Percentiles rank a stretch among this genome's conserved stretches.
phyloP scores from a whole-genome alignment of 2,329 filamentous ascomycete genomes.

The Zymoseptoria crescenta region DNA sequence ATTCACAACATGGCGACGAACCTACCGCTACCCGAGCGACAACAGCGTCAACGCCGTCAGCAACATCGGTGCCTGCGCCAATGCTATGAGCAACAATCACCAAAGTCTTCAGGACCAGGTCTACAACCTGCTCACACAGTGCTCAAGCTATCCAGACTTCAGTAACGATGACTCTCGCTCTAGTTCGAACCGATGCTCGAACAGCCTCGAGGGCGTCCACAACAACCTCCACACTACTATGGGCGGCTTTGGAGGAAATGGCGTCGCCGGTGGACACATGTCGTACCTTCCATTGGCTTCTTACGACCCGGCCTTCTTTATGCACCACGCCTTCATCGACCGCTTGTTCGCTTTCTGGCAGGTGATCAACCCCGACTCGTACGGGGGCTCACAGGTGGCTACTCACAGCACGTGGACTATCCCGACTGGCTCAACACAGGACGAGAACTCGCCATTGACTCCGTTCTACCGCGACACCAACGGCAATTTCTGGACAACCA shows the following conservation, averaged over 20 bases:
- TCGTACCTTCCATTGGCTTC: conserved; percentile 60
- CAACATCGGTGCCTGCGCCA: conserved; percentile 9
- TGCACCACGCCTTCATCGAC: conserved; percentile 69
- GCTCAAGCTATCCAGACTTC: conserved; percentile 27
- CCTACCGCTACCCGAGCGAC: conserved; percentile 26
- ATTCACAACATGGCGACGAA: conserved; percentile 25
- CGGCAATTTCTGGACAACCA: conserved; percentile 62
- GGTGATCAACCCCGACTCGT: conserved; percentile 59
- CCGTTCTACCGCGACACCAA: conserved; percentile 57
- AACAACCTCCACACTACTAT: conserved; percentile 28
- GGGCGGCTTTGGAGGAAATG: conserved; percentile 20
- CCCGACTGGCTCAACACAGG: conserved; percentile 40
- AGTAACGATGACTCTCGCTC: conserved; percentile 22
- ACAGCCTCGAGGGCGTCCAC: conserved; percentile 30
- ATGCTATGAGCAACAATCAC: conserved; percentile 24
- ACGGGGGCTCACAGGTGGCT: conserved; percentile 50
- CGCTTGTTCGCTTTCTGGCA: conserved; percentile 74
- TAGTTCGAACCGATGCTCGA: conserved; percentile 21
- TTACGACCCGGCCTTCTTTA: conserved; percentile 72
- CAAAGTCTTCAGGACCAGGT: conserved; percentile 25
- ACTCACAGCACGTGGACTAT: conserved; percentile 56
- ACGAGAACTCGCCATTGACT: conserved; percentile 20
- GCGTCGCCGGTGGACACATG: conserved; percentile 51
- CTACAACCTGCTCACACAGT: conserved; percentile 27
- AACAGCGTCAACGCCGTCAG: conserved; percentile 17